These are phyloP conservation scores for Volvox reticuliferus DNA, from an alignment of 139 green algal genomes.

Conservation along the genomic window DNA sequence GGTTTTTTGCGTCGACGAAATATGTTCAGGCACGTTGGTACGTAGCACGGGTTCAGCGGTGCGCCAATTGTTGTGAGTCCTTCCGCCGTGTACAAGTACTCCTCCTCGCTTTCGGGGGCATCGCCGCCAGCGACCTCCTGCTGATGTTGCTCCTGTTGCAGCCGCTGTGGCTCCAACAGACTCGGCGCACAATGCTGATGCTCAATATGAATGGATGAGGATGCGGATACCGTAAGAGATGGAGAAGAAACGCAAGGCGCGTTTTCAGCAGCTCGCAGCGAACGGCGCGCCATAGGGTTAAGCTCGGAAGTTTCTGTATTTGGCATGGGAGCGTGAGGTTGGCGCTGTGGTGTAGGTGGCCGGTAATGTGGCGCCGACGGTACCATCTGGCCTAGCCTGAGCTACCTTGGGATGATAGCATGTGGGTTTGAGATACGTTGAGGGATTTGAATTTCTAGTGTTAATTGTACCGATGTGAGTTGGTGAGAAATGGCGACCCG, in stretches of 20 bases:
- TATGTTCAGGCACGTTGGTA: constrained; percentile 4
- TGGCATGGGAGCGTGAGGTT: no score
- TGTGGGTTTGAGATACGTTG: no score
- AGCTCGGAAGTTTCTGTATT: no score
- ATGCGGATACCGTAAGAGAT: no score
- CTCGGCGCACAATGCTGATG: no score
- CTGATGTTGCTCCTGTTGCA: not conserved
- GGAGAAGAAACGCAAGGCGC: not conserved
- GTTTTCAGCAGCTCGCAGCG: not conserved
- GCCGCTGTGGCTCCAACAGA: not conserved
- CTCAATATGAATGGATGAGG: no score
- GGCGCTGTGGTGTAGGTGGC: no score
- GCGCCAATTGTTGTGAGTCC: not conserved
- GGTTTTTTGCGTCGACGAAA: not conserved
- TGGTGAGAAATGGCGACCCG: no score
- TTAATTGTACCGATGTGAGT: no score
- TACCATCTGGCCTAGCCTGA: not conserved
- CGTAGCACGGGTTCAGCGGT: not conserved
- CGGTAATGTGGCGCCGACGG: not conserved
- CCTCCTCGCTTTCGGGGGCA: not conserved
- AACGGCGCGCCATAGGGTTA: not conserved
- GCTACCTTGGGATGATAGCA: no score
- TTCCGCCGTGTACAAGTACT: constrained; percentile 16
- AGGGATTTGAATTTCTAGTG: no score
- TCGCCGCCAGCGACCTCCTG: not conserved